Percentiles rank a stretch among this genome's conserved stretches.
phyloP scores from a whole-genome alignment of 164 flowering plant genomes.

The Magnolia sinica region DNA sequence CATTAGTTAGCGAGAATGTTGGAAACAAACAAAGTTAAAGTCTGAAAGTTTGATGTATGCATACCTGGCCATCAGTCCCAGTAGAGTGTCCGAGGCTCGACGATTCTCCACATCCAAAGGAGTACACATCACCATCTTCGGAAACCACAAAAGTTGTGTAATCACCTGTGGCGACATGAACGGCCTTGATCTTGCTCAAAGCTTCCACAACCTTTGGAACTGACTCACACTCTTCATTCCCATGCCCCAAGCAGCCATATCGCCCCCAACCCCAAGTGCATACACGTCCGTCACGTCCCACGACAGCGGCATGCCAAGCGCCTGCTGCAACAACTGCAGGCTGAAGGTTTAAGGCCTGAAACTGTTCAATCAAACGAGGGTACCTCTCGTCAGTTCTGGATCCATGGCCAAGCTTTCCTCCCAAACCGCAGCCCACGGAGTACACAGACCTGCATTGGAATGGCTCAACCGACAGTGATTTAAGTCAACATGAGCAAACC shows the following conservation, averaged over 20 bases:
- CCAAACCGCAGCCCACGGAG: conserved; percentile 97
- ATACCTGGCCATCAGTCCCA: conserved; percentile 65
- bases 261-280: conserved; percentile 99
- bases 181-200: conserved; percentile 69
- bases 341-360: conserved; percentile 72
- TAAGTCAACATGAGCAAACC: too few species aligned
- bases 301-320: conserved; percentile 99
- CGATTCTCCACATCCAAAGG: conserved; percentile 97
- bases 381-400: conserved; percentile 71
- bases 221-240: conserved; percentile 87
- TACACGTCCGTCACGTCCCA: conserved; percentile 90
- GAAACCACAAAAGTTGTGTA: conserved; percentile 95
- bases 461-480: neutral
- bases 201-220: conserved; percentile 87
- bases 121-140: conserved; percentile 87
- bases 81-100: conserved; percentile 87
- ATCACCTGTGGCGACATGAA: conserved; percentile 95
- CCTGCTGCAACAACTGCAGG: conserved; percentile 92
- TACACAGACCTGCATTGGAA: conserved; percentile 79
- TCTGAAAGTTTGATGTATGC: too few species aligned
- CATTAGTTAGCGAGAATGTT: neutral
- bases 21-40: neutral
- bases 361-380: conserved; percentile 86
- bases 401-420: conserved; percentile 97
- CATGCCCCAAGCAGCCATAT: conserved; percentile 97